These are phyloP conservation scores for Phytophthora sojae DNA, from an alignment of 352 stramenopile genomes.

Conservation along the genomic window DNA sequence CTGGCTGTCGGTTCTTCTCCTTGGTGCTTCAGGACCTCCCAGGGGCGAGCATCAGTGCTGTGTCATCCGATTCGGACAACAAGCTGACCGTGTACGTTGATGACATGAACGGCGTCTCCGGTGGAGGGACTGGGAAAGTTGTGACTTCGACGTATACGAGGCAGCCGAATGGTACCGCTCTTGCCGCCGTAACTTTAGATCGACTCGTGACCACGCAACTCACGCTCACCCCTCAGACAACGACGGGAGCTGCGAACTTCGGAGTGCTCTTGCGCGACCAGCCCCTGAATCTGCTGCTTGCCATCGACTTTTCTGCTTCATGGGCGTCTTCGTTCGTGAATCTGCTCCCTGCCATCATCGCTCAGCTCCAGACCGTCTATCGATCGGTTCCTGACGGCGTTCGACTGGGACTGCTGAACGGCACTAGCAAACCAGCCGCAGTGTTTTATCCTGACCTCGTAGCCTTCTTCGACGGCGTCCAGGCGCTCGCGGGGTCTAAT, in stretches of 20 bases:
- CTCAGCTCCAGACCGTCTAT: conserved; percentile 49
- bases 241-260: conserved; percentile 6
- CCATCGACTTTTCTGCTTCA: conserved; percentile 41
- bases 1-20: conserved; percentile 47
- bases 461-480: conserved; percentile 29
- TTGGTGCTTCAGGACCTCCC: conserved; percentile 42
- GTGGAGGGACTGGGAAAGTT: conserved; percentile 13
- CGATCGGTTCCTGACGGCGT: conserved; percentile 26
- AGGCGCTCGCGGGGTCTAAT: conserved; percentile 15
- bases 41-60: conserved; percentile 16
- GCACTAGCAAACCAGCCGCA: conserved; percentile 6
- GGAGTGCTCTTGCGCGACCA: conserved; percentile 37
- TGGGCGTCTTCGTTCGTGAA: conserved; percentile 28
- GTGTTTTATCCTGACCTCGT: conserved; percentile 33
- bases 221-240: conserved; percentile 35
- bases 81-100: conserved; percentile 57
- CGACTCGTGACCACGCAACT: conserved; percentile 41
- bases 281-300: conserved; percentile 59
- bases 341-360: conserved; percentile 48
- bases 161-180: conserved; percentile 16
- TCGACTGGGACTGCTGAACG: conserved; percentile 41
- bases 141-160: conserved; percentile 35
- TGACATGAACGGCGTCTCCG: conserved; percentile 48
- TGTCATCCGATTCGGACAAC: conserved; percentile 43
- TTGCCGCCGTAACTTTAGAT: conserved; percentile 42